Evolutionary conservation across 805 yeast species (phyloP).

Genomic region (Kodamaea kaohsiungensis): DNA sequence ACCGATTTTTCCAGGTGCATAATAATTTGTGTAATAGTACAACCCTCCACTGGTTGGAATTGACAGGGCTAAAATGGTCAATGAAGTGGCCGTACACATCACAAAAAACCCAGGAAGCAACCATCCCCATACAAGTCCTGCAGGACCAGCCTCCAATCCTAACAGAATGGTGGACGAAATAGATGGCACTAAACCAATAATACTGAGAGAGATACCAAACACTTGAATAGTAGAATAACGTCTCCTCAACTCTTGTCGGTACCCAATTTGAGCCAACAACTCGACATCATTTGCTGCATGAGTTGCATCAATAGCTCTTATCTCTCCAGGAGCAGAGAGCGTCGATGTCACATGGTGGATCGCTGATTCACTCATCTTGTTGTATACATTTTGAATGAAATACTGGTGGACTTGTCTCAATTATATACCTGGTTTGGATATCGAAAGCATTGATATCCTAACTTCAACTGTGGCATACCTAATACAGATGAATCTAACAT

Average conservation of each 20-base stretch:
- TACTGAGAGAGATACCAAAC: conserved; percentile 70
- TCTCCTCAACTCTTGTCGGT: conserved; percentile 66
- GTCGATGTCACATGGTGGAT: neutral
- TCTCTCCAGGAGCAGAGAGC: neutral
- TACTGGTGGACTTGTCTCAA: neutral
- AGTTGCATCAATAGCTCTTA: conserved; percentile 4
- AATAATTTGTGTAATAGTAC: conserved; percentile 67
- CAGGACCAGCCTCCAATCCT: conserved; percentile 64
- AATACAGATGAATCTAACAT: too few species aligned
- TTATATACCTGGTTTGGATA: neutral
- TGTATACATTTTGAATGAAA: neutral
- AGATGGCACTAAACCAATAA: conserved; percentile 71
- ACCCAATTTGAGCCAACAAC: conserved; percentile 59
- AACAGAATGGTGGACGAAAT: conserved; percentile 55
- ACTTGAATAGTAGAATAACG: conserved; percentile 62
- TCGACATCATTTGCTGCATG: conserved; percentile 24
- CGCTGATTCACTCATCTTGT: neutral
- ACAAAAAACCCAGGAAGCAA: conserved; percentile 56
- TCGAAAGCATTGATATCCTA: neutral
- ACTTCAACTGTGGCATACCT: too few species aligned
- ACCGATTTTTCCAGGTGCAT: conserved; percentile 55
- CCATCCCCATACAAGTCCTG: conserved; percentile 76
- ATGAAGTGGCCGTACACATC: conserved; percentile 56
- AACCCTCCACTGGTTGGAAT: conserved; percentile 78
- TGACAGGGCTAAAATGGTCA: conserved; percentile 68